Conservation (phyloP, 768 basidiomycete species). For the Russula compacta region DNA sequence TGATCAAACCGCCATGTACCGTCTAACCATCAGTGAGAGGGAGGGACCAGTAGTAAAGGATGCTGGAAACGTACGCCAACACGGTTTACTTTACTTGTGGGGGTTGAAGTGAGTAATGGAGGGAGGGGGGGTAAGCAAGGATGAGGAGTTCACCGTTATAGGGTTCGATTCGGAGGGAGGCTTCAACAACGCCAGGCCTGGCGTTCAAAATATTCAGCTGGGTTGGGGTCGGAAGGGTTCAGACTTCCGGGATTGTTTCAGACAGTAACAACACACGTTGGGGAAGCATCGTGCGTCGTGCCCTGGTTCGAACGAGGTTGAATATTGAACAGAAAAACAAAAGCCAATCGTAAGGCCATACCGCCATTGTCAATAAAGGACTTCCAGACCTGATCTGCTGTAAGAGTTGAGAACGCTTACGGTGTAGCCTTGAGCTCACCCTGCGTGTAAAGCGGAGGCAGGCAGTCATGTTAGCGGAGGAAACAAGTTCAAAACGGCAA, state of each 20-base stretch:
- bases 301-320: slow-evolving; percentile 34
- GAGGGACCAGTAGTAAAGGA: slow-evolving; percentile 19
- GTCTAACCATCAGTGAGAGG: slow-evolving; percentile 25
- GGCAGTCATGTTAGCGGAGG: slow-evolving; percentile 41
- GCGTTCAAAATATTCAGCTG: slow-evolving; percentile 60
- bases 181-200: slow-evolving; percentile 62
- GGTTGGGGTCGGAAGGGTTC: neutral
- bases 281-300: slow-evolving; percentile 78
- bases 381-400: slow-evolving; percentile 57
- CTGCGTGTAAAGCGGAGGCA: slow-evolving; percentile 63
- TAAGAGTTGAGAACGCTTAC: neutral
- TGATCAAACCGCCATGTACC: slow-evolving; percentile 74
- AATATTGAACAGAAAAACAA: neutral
- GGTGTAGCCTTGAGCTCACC: slow-evolving; percentile 28
- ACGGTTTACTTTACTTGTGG: slow-evolving; percentile 52
- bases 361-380: slow-evolving; percentile 72
- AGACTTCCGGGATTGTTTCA: neutral
- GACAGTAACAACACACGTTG: slow-evolving; percentile 38
- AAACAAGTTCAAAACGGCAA: neutral
- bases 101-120: neutral
- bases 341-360: slow-evolving; percentile 22
- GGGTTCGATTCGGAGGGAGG: slow-evolving; percentile 61
- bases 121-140: neutral
- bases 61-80: slow-evolving; percentile 47
- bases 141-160: slow-evolving; percentile 50